Evolutionary conservation across 2,329 filamentous ascomycete species (phyloP), one percentile per base, ranked within the genome.

Genomic region (Phyllosticta citrichinensis): DNA sequence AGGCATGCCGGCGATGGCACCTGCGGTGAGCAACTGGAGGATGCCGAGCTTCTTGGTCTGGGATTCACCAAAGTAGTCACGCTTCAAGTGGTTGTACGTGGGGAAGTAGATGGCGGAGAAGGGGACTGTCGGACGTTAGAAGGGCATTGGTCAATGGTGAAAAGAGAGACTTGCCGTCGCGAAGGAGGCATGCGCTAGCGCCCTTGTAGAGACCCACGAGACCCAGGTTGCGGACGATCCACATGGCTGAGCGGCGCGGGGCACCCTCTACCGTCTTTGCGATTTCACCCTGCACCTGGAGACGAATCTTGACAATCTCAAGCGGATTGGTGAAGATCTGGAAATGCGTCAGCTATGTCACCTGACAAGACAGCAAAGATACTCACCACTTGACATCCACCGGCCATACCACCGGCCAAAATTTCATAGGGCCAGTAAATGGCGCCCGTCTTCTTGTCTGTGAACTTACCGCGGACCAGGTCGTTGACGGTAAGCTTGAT

Each of bases 71-170:
- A 97, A 99, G 72, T 93, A 80, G 76, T 97, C 93, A 70, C 83
- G 86, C 82, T 99, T 99, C 69, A 99, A 77, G 73, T 99, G 94
- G 73, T 84, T 89, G 80, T 99, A 99, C 22, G 91, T 88, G 2
- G 94, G 93, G 85, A 99, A 99, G 80, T 99, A 99, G 72, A 99
- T 99, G 69, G 91, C 91, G 20, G 93, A 97, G 80, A 99, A 99
- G 53, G 94, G 94, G 51, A 97, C 91, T 75, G 59, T 5, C 14
- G 22, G 14, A 17, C 27, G 27, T 55, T 52, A 35, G 56, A 55
- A 63, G 54, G 27, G 35, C 19, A n/a, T 24, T 25, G 12, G 33
- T 12, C n/a, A 25, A n/a, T 8, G 19, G 19, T 2, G 5, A 12
- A 9, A 5, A 11, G 30, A 22, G 50, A 50, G 5, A 52, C 68